Base-by-base conservation (phyloP, 352 stramenopile species). In the Phytopythium chamaehyphon region DNA sequence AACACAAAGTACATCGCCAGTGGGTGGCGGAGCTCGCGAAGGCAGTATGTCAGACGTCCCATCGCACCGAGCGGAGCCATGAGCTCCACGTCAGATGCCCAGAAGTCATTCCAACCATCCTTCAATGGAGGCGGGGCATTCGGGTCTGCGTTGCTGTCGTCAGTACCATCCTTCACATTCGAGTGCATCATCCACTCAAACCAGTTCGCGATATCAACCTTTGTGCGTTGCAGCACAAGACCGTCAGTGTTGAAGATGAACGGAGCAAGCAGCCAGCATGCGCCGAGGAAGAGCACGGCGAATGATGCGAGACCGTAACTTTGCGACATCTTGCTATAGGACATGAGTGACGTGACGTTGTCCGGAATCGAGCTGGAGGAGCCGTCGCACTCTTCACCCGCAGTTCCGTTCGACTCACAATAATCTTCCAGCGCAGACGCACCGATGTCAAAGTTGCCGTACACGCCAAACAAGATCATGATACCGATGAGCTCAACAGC, bases 171-270 rank as follows among this genome's bases (percentile, higher is more conserved):
- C 23, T 83, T 72, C 49, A 71, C 64, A 4, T 39, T 48, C 4
- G 67, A 51, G 9, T 59, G 61, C 76, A 91, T 88, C 83, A 93
- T 91, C 85, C 85, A 95, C 23, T 74, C 65, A 26, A 88, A 88
- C 85, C 85, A 95, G 42, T 93, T 81, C 2, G 59, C 50, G 19
- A 93, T 77, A 47, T 95, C 85, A 2, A 93, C 64, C 47, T 83
- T 89, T 11, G 83, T 87, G 55, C 93, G 93, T 35, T 88, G 73
- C 16, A 88, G 68, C 44, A 92, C 85, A 10, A 95, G 54, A n/a
- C 83, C 83, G 38, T 93, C 83, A n/a, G 85, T 93, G 61, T 95
- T 95, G 64, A 93, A 95, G 6, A 95, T 59, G 48, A 93, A 95
- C 0, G 85, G 85, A 16, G 82, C 82, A 42, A 93, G 63, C 36